Evolutionary conservation across 345 rosid genomes (phyloP), one percentile per base, ranked within the genome.

Genomic region (Pistacia vera): DNA sequence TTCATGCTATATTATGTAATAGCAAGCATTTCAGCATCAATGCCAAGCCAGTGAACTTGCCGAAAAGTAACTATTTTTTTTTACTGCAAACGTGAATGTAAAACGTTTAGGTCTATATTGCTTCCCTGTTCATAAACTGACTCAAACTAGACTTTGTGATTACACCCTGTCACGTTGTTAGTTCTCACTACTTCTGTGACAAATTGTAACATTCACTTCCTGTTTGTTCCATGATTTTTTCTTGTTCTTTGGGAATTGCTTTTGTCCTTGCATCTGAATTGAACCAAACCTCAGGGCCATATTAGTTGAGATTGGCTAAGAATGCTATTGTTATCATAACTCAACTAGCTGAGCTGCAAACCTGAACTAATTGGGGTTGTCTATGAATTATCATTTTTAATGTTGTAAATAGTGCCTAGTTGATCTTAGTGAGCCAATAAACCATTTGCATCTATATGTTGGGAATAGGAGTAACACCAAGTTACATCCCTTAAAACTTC

Each of bases 41-140:
- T 81, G 99, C 90, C 83, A 96, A 91, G 87, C 99, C 99, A 2
- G 75, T 90, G 78, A 81, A 89, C 86, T 85, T 96, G 73, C 99
- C 99, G 5, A 70, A 52, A 70, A 90, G 99, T 96, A 92, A 92
- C 64, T 75, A 46, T 16, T 30, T 33, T 18, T 61, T 36, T 22
- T n/a, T n/a, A 56, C 73, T 12, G 33, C 16, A 17, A 22, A 66
- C 56, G 11, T 22, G 56, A 66, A 46, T 46, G 55, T n/a, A 2
- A 11, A 60, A 66, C 17, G 12, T n/a, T 46, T 66, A 8, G 9
- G 28, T 46, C 44, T n/a, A 11, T 46, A 46, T 11, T 48, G 54
- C 20, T 63, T 63, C 33, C 4, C 22, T 63, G 11, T 63, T n/a
- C 22, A 9, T 9, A 16, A 66, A 16, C n/a, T 14, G 57, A 14